Base-by-base conservation (phyloP, 2,329 filamentous ascomycete species). In the Diplodia corticola region DNA sequence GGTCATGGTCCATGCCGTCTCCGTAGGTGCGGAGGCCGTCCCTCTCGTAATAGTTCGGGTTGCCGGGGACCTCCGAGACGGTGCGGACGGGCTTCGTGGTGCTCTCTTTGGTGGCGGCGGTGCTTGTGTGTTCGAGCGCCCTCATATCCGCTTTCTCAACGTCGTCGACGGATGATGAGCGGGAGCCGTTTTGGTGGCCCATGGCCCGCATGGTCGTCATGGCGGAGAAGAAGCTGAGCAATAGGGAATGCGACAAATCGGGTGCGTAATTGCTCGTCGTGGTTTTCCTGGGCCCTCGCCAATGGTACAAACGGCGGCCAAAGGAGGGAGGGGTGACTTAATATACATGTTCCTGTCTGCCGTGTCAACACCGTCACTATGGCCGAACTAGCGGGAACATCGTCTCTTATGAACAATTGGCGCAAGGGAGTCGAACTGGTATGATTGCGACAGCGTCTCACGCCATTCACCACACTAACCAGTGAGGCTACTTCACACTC, bases 1-100 rank as follows among this genome's bases (percentile, higher is more conserved):
- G 78, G 60, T 82, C 80, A 72, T 82, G 81, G 64, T 81, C 78
- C 57, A 79, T 78, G 37, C 79, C 82, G 70, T 84, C 81, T 26
- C 79, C 81, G 67, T 82, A 78, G 4, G 77, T 80, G 20, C 79
- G 75, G 1, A 81, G 70, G 35, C 79, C 80, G 69, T 78, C 72
- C 66, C 82, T 81, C 69, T 83, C 80, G 68, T 80, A 80, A 71
- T 83, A 81, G 66, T 76, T 74, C 13, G 72, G 67, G 68, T 81
- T 72, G 7, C 74, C 75, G 0, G 73, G 73, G 1, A 77, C 73
- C 33, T 70, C 50, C 74, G 51, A 75, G 66, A 73, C 73, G 51
- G 74, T 77, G 20, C 71, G 70, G 53, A 78, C 66, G 40, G 71
- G 69, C 67, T 77, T 75, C 50, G 77, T 68, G 9, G 17, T 24